Base-by-base conservation (phyloP, 2,329 filamentous ascomycete genomes). In the Neofusicoccum kwambonambiense region DNA sequence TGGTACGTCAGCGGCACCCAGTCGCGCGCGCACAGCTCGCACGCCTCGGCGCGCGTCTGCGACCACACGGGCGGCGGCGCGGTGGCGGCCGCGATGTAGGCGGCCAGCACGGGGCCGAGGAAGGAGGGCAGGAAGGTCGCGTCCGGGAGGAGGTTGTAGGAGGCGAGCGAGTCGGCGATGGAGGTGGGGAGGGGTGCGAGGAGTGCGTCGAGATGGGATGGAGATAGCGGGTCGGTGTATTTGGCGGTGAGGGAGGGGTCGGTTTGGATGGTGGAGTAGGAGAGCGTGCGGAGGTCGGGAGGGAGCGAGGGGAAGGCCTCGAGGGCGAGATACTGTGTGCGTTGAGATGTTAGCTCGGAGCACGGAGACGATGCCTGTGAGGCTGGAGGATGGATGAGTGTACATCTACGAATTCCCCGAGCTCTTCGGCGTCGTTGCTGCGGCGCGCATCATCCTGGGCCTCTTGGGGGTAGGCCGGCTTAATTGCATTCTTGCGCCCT, bases 1-100 rank as follows among this genome's bases (percentile, higher is more conserved):
- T 96, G 92, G 74, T 95, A 96, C 0, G 89, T 91, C 67, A 95
- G 77, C 8, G 87, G 86, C 22, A 95, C 86, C 86, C 90, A 92
- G 67, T 87, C 85, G 0, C 92, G 83, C 1, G 82, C 85, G 75
- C 92, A 96, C 27, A 96, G 84, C 79, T 96, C 92, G 76, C 92
- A 96, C 0, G 77, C 83, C 0, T 79, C 70, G 4, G 77, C 73
- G 27, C 85, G 83, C 1, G 89, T 90, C 0, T 82, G 78, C 1
- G 80, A 78, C 71, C 89, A 89, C 7, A 87, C 81, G 0, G 90
- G 89, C 0, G 91, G 91, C 0, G 89, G 79, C 0, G 87, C 80
- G 0, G 84, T 86, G 8, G 84, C 79, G 1, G 82, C 74, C 0
- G 78, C 74, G 12, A 92, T 79, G 77, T 92, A 95, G 0, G 84